Conservation (phyloP, 2,329 filamentous ascomycete species). For the Ustulina deusta region DNA sequence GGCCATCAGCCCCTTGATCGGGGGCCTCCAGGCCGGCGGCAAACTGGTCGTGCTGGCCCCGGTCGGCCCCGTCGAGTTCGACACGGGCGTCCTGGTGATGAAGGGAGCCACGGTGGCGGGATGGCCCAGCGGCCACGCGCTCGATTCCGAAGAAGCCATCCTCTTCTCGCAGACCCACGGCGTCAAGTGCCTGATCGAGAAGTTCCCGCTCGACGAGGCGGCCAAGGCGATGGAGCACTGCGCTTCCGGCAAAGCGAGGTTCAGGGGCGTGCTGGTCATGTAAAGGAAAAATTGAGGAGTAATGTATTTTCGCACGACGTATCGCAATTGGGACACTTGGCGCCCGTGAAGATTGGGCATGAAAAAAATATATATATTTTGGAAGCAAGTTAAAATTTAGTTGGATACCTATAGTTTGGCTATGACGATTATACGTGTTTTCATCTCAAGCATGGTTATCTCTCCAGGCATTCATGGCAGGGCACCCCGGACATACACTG, state of each 20-base stretch:
- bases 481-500: too few relatives aligned
- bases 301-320: background rate
- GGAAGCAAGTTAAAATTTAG: background rate
- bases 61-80: conserved; percentile 59
- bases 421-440: background rate
- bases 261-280: conserved; percentile 60
- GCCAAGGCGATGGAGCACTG: conserved; percentile 60
- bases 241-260: conserved; percentile 57
- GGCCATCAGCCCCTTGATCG: conserved; percentile 64
- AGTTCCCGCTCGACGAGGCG: conserved; percentile 67
- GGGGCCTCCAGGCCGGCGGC: conserved; percentile 65
- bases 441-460: background rate
- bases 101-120: conserved; percentile 72
- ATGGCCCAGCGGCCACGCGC: conserved; percentile 71
- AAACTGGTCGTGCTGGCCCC: conserved; percentile 71
- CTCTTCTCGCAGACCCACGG: conserved; percentile 71
- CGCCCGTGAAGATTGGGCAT: too few relatives aligned
- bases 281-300: conserved; percentile 26
- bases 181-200: conserved; percentile 74
- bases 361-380: too few relatives aligned
- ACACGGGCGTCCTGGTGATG: conserved; percentile 57
- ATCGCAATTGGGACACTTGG: background rate
- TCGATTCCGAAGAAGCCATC: conserved; percentile 74
- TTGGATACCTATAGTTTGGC: background rate
- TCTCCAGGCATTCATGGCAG: background rate